Percentiles rank a stretch among this genome's conserved stretches.
These are phyloP conservation scores for Rubroshorea leprosula DNA, from an alignment of 345 rosid genomes.

Conservation along the genomic window DNA sequence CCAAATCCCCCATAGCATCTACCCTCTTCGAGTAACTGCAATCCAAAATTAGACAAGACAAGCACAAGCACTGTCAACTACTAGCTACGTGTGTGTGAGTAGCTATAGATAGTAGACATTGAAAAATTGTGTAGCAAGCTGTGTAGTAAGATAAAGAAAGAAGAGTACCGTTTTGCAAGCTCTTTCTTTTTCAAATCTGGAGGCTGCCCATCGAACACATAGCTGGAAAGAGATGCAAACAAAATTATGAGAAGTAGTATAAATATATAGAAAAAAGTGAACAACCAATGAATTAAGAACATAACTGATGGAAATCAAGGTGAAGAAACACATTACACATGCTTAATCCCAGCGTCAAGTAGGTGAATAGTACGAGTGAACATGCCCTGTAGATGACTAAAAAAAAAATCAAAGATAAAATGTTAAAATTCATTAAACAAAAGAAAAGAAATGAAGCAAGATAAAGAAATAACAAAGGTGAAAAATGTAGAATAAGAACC, in stretches of 20 bases:
- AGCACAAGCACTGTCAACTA: too few species aligned
- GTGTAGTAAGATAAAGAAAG: not conserved
- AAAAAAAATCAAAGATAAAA: constrained; percentile 6
- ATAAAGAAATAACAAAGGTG: not conserved
- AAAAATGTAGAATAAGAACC: constrained; percentile 32
- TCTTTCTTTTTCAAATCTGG: constrained; percentile 89
- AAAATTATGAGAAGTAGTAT: constrained; percentile 4
- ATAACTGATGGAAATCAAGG: too few species aligned
- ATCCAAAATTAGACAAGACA: constrained; percentile 10
- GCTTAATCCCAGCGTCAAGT: constrained; percentile 94
- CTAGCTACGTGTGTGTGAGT: too few species aligned
- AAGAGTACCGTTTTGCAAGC: constrained; percentile 67
- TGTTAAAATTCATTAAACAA: not conserved
- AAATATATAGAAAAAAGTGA: not conserved
- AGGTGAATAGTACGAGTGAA: constrained; percentile 86
- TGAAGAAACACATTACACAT: constrained; percentile 53
- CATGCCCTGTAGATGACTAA: constrained; percentile 96
- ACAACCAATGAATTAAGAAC: not conserved
- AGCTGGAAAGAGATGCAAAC: constrained; percentile 32
- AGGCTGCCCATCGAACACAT: constrained; percentile 86
- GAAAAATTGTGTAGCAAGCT: not conserved
- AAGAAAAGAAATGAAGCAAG: not conserved
- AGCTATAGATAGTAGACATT: not conserved
- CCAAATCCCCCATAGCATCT: constrained; percentile 70
- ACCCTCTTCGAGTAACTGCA: constrained; percentile 72